Evolutionary conservation across 2,329 filamentous ascomycete species (phyloP), one percentile per base, ranked within the genome.

Genomic region (Paraphoma sp.): DNA sequence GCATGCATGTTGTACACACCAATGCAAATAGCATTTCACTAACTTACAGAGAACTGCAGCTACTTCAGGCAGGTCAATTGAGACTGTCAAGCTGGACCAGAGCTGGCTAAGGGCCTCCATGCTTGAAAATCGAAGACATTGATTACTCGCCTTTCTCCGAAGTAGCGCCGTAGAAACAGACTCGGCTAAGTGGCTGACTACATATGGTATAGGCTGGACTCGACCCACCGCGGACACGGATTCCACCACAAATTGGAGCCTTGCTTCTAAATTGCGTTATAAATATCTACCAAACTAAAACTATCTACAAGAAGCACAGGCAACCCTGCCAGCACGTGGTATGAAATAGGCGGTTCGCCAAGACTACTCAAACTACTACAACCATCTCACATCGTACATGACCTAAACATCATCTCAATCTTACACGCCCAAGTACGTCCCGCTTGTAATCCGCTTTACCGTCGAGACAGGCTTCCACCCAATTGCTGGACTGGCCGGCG

Each of bases 401-500:
- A 11, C 8, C 40, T 16, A 42, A 42, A 16, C 16, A 42, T 42
- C 40, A 11, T 8, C 16, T 42, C 40, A 51, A 44, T 49, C 52
- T 62, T 57, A 76, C 54, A 73, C 73, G 8, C 71, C 71, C 54
- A 74, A 48, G 59, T 78, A 78, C 14, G 75, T 76, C 11, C 75
- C 75, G 45, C 72, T 78, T 6, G 66, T 62, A 28, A 78, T 76
- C 48, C 70, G 69, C 67, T 76, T 77, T 2, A 77, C 70, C 16
- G 66, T 71, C 2, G 61, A 28, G 1, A 78, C 71, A 18, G 67
- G 57, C 58, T 73, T 78, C 72, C 73, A 77, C 11, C 52, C 60
- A 23, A 70, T 54, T 2, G 66, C 63, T 7, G 68, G 69, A 46
- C 62, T 71, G 9, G 67, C 51, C 8, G 64, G 63, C 52, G 59